phyloP scores from a whole-genome alignment of 495 filamentous ascomycete genomes.

The Cairneyella variabilis region DNA sequence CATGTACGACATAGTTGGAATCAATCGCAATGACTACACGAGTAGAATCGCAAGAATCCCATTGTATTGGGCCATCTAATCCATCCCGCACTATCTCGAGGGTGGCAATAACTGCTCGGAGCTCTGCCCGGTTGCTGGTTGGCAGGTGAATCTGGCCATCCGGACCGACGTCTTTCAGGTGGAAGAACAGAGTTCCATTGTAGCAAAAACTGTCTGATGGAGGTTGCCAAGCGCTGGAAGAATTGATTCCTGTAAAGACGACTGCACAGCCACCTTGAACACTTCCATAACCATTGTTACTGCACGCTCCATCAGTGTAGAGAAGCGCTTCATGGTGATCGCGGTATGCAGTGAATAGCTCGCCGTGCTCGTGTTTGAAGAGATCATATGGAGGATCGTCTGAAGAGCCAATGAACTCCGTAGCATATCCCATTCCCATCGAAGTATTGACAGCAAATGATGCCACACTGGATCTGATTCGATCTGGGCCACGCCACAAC shows the following conservation, averaged over 20 bases:
- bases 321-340: not conserved
- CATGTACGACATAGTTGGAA: conserved; percentile 35
- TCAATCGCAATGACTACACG: conserved; percentile 36
- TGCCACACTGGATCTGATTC: not conserved
- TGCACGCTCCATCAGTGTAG: conserved; percentile 22
- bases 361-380: not conserved
- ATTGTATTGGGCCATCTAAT: conserved; percentile 19
- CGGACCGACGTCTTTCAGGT: conserved; percentile 25
- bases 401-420: not conserved
- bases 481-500: not conserved
- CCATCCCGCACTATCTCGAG: not conserved
- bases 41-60: conserved; percentile 27
- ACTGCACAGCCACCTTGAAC: conserved; percentile 24
- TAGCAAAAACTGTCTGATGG: not conserved
- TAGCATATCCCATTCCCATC: not conserved
- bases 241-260: conserved; percentile 1
- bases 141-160: conserved; percentile 20
- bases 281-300: conserved; percentile 17
- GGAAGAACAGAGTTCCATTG: not conserved
- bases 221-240: not conserved
- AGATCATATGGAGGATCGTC: not conserved
- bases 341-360: not conserved
- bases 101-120: conserved; percentile 40
- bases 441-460: not conserved
- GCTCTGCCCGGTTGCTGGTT: conserved; percentile 39